Percentiles rank a stretch among this genome's conserved stretches.
Evolutionary conservation across 768 basidiomycete genomes (phyloP).

Genomic region (Leucosporidium scottii): DNA sequence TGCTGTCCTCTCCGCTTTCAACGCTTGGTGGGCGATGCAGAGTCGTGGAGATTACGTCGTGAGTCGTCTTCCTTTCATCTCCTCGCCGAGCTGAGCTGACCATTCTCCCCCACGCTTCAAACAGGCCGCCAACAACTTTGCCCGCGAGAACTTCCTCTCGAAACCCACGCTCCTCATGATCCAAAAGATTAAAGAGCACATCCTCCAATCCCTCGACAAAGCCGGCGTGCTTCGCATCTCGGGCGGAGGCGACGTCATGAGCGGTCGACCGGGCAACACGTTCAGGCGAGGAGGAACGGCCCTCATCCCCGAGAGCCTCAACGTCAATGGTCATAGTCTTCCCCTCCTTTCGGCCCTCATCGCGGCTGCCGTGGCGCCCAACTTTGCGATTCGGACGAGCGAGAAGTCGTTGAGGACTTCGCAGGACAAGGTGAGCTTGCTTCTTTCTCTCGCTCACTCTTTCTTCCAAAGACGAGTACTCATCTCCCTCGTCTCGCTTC

Average conservation of each 20-base stretch:
- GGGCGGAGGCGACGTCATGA: constrained; percentile 52
- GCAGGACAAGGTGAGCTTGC: constrained; percentile 66
- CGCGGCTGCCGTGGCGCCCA: constrained; percentile 77
- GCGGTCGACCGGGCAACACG: background rate
- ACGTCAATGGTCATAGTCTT: constrained; percentile 62
- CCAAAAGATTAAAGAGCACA: constrained; percentile 67
- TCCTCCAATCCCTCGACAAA: constrained; percentile 67
- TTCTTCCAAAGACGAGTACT: background rate
- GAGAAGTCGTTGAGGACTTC: constrained; percentile 62
- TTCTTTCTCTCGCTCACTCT: constrained; percentile 20
- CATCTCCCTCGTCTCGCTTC: background rate
- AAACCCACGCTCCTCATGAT: constrained; percentile 77
- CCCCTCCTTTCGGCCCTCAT: constrained; percentile 77
- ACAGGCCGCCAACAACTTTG: constrained; percentile 62
- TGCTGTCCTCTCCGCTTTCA: constrained; percentile 70
- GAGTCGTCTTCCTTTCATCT: background rate
- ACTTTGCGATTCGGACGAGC: constrained; percentile 72
- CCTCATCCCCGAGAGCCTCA: constrained; percentile 59
- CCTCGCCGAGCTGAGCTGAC: background rate
- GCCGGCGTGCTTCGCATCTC: constrained; percentile 77
- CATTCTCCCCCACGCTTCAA: background rate
- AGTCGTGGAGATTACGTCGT: constrained; percentile 54
- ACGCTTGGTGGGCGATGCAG: constrained; percentile 70
- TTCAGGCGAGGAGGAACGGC: constrained; percentile 23
- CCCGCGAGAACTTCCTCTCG: constrained; percentile 75